Evolutionary conservation across 1,284 basidiomycete species (phyloP).

Genomic region (Sanghuangporus baumii): DNA sequence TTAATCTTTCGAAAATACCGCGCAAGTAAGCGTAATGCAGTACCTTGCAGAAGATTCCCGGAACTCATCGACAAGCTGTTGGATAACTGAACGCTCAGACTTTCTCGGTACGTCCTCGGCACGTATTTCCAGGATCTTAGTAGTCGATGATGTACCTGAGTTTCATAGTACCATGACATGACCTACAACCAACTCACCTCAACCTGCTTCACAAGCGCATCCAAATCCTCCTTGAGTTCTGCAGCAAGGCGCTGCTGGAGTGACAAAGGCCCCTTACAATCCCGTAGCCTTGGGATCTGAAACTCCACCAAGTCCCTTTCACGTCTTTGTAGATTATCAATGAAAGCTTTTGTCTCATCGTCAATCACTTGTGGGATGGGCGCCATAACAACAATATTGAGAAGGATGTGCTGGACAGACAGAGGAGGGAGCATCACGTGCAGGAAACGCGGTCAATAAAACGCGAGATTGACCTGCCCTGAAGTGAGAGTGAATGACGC

Average conservation of each 20-base stretch:
- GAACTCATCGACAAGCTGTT: constrained; percentile 44
- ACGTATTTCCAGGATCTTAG: constrained; percentile 57
- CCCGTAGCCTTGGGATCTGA: constrained; percentile 68
- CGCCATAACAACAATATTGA: constrained; percentile 40
- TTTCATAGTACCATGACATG: neutral
- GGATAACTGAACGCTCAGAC: constrained; percentile 46
- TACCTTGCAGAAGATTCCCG: constrained; percentile 44
- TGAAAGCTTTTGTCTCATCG: constrained; percentile 41
- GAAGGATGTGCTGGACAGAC: neutral
- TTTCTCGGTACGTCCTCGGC: constrained; percentile 64
- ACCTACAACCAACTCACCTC: constrained; percentile 47
- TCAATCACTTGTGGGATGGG: constrained; percentile 52
- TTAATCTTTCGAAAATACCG: neutral
- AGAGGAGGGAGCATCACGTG: neutral
- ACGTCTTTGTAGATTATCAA: constrained; percentile 49
- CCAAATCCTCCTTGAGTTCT: constrained; percentile 73
- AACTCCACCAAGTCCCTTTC: constrained; percentile 59
- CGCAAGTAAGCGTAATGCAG: constrained; percentile 21
- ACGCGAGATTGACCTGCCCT: neutral
- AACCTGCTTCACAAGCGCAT: constrained; percentile 52
- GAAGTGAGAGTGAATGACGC: neutral
- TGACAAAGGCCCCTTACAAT: constrained; percentile 59
- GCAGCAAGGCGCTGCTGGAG: constrained; percentile 68
- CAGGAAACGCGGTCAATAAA: neutral
- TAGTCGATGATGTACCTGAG: neutral